These are phyloP conservation scores for Amesomyces nigricolor DNA, from an alignment of 2,329 filamentous ascomycete species.

Conservation along the genomic window DNA sequence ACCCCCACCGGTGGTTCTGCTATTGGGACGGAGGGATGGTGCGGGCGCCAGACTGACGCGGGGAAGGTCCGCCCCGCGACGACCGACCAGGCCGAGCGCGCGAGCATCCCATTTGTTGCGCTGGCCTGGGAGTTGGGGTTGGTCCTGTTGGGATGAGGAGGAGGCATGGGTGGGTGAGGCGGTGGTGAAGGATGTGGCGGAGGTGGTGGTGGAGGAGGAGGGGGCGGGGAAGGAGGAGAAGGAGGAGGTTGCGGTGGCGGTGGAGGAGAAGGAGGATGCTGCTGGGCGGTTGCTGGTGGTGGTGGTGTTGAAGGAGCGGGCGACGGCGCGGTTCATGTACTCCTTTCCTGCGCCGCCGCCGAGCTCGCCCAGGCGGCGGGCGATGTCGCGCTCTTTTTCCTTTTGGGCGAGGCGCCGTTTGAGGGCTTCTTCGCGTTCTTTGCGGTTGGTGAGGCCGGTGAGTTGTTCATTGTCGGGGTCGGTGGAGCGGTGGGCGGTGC, in stretches of 20 bases:
- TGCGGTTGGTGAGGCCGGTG: conserved; percentile 49
- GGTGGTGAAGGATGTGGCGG: conserved; percentile 10
- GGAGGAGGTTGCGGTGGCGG: conserved; percentile 3
- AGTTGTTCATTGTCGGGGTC: conserved; percentile 53
- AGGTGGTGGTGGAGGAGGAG: conserved; percentile 2
- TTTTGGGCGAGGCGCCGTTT: conserved; percentile 58
- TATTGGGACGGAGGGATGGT: neutral
- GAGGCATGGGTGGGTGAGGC: neutral
- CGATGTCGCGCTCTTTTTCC: conserved; percentile 69
- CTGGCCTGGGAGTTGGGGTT: conserved; percentile 12
- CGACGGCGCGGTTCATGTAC: conserved; percentile 52
- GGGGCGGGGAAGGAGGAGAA: conserved; percentile 3
- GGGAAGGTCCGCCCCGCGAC: conserved; percentile 35
- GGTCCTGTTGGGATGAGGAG: neutral
- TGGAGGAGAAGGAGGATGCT: conserved; percentile 13
- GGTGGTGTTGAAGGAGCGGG: conserved; percentile 4
- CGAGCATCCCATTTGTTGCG: conserved; percentile 37
- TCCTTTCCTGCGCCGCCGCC: conserved; percentile 63
- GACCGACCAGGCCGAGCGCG: conserved; percentile 39
- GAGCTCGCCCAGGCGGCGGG: conserved; percentile 58
- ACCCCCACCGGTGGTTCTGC: too few species aligned
- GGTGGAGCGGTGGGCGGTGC: conserved; percentile 27
- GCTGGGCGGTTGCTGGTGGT: neutral
- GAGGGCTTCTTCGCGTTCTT: conserved; percentile 59
- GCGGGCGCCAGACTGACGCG: conserved; percentile 51